Percentiles rank a stretch among this genome's conserved stretches.
These are phyloP conservation scores for Apophysomyces variabilis DNA, from an alignment of 371 early-diverging fungal genomes.

Conservation along the genomic window DNA sequence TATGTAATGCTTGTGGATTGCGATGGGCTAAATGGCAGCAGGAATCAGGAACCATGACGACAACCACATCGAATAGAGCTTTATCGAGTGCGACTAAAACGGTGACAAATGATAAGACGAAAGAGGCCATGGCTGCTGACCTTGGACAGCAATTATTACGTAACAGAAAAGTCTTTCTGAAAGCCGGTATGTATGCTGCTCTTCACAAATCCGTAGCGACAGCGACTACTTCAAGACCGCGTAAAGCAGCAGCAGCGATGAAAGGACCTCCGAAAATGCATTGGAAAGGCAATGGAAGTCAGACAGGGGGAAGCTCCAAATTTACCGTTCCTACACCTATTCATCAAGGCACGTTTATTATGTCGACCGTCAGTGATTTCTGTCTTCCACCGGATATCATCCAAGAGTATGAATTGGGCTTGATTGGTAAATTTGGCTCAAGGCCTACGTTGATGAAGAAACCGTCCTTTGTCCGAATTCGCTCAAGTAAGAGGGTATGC, in stretches of 20 bases:
- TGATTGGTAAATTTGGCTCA: conserved; percentile 26
- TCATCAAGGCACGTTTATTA: conserved; percentile 53
- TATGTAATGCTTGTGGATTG: conserved; percentile 53
- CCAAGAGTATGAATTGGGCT: conserved; percentile 47
- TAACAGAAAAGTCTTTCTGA: conserved; percentile 25
- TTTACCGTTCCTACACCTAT: conserved; percentile 55
- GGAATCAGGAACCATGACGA: not conserved
- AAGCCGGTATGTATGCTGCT: conserved; percentile 31
- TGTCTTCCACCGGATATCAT: conserved; percentile 53
- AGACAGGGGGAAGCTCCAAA: not conserved
- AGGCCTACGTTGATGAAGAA: conserved; percentile 14
- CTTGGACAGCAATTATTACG: conserved; percentile 4
- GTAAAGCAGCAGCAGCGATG: conserved; percentile 18
- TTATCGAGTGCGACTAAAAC: conserved; percentile 2
- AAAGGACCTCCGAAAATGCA: not conserved
- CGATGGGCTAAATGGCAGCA: conserved; percentile 26
- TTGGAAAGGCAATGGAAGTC: conserved; percentile 9
- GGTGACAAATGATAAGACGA: not conserved
- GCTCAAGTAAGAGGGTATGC: conserved; percentile 32
- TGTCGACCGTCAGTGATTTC: conserved; percentile 49
- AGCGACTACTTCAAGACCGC: not conserved
- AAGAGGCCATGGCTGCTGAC: not conserved
- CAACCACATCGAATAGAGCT: not conserved
- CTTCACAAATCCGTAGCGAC: conserved; percentile 8
- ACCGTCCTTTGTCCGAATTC: conserved; percentile 38